Evolutionary conservation across 805 yeast genomes (phyloP).

Genomic region (Candida awuae): DNA sequence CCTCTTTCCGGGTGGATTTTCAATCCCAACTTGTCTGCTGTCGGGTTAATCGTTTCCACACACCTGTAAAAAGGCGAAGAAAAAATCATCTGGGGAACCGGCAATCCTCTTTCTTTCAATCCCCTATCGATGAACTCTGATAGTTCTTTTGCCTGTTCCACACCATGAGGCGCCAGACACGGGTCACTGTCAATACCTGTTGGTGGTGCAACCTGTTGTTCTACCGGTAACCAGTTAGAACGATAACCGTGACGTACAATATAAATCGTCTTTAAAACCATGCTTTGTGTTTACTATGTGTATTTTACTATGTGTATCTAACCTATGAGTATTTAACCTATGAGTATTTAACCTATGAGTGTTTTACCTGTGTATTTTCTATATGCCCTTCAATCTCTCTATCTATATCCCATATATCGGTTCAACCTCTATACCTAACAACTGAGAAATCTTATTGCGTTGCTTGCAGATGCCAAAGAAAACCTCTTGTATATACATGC

Average conservation of each 20-base stretch:
- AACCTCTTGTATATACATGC: too few relatives aligned
- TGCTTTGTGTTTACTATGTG: conserved; percentile 14
- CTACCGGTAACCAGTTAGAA: conserved; percentile 83
- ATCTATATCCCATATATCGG: too few relatives aligned
- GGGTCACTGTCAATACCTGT: conserved; percentile 91
- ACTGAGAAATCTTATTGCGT: too few relatives aligned
- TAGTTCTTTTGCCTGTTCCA: conserved; percentile 76
- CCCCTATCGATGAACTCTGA: conserved; percentile 47
- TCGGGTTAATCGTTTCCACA: conserved; percentile 69
- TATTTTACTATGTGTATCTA: too few relatives aligned
- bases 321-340: too few relatives aligned
- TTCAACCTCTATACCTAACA: too few relatives aligned
- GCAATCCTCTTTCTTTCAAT: conserved; percentile 18
- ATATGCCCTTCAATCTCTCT: too few relatives aligned
- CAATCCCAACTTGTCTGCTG: conserved; percentile 49
- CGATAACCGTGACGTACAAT: conserved; percentile 85
- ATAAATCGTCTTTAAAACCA: conserved; percentile 52
- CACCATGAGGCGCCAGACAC: conserved; percentile 80
- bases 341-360: too few relatives aligned
- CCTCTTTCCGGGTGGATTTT: conserved; percentile 71
- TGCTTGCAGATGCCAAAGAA: too few relatives aligned
- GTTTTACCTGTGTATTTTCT: too few relatives aligned
- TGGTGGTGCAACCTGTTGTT: conserved; percentile 75
- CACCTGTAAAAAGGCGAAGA: conserved; percentile 88
- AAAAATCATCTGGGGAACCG: conserved; percentile 64